Evolutionary conservation across 495 filamentous ascomycete genomes (phyloP), one percentile per base, ranked within the genome.

Genomic region (Parachaetomium inaequale): DNA sequence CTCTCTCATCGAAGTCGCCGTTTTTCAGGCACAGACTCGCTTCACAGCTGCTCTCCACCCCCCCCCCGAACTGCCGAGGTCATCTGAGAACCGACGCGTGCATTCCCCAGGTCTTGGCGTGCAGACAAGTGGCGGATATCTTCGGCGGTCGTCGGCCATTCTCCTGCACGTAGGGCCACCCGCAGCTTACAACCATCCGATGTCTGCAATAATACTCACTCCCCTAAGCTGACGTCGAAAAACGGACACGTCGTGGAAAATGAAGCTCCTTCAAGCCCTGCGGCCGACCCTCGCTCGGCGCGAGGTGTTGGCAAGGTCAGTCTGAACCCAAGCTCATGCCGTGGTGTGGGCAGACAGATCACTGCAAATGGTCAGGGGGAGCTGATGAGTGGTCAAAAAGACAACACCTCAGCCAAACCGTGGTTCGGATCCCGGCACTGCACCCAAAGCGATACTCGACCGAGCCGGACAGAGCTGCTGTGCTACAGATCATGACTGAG

Each of bases 61-160:
- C n/a, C 7, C 19, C 11, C 17, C 55, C 26, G 15, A 46, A 36
- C 43, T 58, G 42, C 55, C 55, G 55, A 58, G 55, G 55, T 58
- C 55, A 19, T 45, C 29, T 36, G n/a, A n/a, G 26, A 45, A 6
- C 5, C 14, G 5, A 31, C n/a, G 25, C 3, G 46, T 14, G 28
- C n/a, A 34, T 54, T 6, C 31, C 56, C 55, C 42, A 31, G n/a
- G 31, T 49, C 56, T 58, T 58, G 56, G 56, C 56, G 29, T 38
- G 45, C 56, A 32, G 19, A 15, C 26, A n/a, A n/a, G 43, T 14
- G 5, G 55, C 45, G 56, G 43, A 49, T 58, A 36, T 25, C 40
- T 32, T 47, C 28, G 55, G 40, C n/a, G n/a, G 29, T 17, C 26
- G 31, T 10, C 14, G 12, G 21, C 25, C 21, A 54, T 3, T 52